These are phyloP conservation scores for Aphanoascus verrucosus DNA, from an alignment of 2,329 filamentous ascomycete genomes.

Conservation along the genomic window DNA sequence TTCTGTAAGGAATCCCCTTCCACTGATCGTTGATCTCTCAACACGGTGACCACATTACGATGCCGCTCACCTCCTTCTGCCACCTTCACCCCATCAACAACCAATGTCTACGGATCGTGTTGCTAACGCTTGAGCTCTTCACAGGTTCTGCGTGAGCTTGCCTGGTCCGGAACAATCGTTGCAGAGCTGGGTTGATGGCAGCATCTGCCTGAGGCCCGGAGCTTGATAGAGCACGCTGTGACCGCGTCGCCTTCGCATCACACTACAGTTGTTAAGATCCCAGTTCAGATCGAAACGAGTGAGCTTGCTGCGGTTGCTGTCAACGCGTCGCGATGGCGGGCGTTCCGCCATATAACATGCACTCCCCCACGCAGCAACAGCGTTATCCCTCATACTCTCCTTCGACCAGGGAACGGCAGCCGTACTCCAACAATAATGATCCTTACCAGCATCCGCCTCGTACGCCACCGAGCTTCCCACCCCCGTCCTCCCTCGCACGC, in stretches of 20 bases:
- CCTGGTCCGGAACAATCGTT: neutral
- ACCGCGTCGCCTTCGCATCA: neutral
- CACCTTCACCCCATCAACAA: neutral
- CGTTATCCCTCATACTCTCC: constrained; percentile 35
- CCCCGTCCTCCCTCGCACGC: constrained; percentile 16
- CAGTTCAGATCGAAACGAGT: neutral
- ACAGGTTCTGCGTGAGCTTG: neutral
- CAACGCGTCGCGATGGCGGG: constrained; percentile 30
- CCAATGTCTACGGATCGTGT: no score
- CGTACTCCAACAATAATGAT: constrained; percentile 35
- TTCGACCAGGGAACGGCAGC: constrained; percentile 32
- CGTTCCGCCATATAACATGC: constrained; percentile 36
- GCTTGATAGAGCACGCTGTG: neutral
- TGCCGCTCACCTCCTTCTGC: neutral
- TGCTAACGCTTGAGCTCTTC: constrained; percentile 1
- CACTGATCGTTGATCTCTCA: neutral
- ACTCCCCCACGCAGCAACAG: constrained; percentile 37
- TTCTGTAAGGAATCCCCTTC: neutral
- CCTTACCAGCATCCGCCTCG: constrained; percentile 34
- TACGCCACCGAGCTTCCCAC: constrained; percentile 29
- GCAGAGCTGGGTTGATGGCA: neutral
- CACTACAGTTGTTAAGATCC: neutral
- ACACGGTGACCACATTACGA: neutral
- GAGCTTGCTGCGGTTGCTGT: neutral
- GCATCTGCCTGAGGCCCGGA: neutral